Evolutionary conservation across 2,329 filamentous ascomycete species (phyloP), one percentile per base, ranked within the genome.

Genomic region (Lecanoromycetidae sp.): DNA sequence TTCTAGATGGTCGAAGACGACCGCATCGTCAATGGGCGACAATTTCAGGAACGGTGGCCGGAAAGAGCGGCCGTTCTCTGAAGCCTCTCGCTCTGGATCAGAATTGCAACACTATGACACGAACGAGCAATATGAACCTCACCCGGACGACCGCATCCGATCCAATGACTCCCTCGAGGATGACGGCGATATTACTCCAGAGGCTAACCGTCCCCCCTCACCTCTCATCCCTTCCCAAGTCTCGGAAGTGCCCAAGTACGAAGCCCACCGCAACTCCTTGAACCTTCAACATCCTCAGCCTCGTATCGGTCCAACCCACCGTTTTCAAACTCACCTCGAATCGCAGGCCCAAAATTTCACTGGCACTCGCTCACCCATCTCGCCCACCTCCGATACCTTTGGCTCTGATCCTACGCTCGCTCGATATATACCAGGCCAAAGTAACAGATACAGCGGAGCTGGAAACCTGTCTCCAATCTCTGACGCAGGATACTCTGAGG

Each of bases 1-100:
- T 53, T 96, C 91, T 5, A 79, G 91, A 35, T 98, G 91, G 91
- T 96, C 90, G 0, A 91, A 93, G 67, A 96, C 90, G 2, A 98
- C 91, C 0, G 77, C 88, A 3, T 94, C 53, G 87, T 0, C 87
- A 51, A 79, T 87, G 35, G 81, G 85, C 36, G 82, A 83, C 56
- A 83, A 82, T 33, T 83, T 88, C 62, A 78, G 82, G 33, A 78
- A 76, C 57, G 85, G 79, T 57, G 72, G 44, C 25, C 71, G 72
- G 39, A 66, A 80, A 69, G 66, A 79, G 71, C 63, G 81, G 69
- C 66, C 80, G 64, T 63, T 79, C 66, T 73, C 74, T 55, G 63
- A 76, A 60, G 65, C 74, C 63, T 94, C 87, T 26, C 79, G 82
- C 30, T 91, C 87, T 8, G 83, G 77, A 1, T 91, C 85, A 0